Evolutionary conservation across 768 basidiomycete genomes (phyloP).

Genomic region (Sistotremastrum suecicum): DNA sequence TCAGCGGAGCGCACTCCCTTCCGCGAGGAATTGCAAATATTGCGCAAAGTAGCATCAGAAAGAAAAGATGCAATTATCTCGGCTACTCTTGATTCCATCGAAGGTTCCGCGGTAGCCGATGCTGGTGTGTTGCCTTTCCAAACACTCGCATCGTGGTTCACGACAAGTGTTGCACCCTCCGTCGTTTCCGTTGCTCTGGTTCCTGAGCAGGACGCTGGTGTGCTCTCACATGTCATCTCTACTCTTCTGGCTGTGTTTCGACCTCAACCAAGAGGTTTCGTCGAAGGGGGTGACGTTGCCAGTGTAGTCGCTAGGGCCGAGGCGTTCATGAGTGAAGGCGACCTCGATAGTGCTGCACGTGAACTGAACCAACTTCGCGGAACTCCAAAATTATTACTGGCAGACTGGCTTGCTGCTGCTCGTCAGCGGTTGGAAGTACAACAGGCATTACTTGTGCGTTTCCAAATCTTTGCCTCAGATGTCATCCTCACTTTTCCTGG

Average conservation of each 20-base stretch:
- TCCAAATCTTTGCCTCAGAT: not conserved
- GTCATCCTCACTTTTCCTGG: too few species aligned
- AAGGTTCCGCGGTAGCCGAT: conserved; percentile 60
- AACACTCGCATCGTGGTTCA: conserved; percentile 86
- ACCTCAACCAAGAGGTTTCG: conserved; percentile 71
- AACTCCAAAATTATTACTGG: conserved; percentile 47
- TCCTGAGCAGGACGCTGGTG: conserved; percentile 79
- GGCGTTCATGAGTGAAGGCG: conserved; percentile 81
- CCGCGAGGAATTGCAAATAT: conserved; percentile 75
- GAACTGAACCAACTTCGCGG: conserved; percentile 88
- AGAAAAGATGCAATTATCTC: conserved; percentile 56
- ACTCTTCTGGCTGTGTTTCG: conserved; percentile 57
- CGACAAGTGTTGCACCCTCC: conserved; percentile 64
- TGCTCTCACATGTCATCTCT: conserved; percentile 79
- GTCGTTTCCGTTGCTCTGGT: conserved; percentile 85
- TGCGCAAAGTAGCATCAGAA: conserved; percentile 59
- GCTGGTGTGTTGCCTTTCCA: conserved; percentile 79
- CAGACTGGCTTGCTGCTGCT: conserved; percentile 87
- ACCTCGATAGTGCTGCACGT: conserved; percentile 72
- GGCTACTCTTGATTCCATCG: conserved; percentile 54
- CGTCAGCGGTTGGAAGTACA: conserved; percentile 78
- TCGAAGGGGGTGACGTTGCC: conserved; percentile 67
- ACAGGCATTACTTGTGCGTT: conserved; percentile 72
- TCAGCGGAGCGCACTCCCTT: conserved; percentile 66
- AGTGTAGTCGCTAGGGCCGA: conserved; percentile 83